Base-by-base conservation (phyloP, 2,329 filamentous ascomycete genomes). In the Penicillium sp. region DNA sequence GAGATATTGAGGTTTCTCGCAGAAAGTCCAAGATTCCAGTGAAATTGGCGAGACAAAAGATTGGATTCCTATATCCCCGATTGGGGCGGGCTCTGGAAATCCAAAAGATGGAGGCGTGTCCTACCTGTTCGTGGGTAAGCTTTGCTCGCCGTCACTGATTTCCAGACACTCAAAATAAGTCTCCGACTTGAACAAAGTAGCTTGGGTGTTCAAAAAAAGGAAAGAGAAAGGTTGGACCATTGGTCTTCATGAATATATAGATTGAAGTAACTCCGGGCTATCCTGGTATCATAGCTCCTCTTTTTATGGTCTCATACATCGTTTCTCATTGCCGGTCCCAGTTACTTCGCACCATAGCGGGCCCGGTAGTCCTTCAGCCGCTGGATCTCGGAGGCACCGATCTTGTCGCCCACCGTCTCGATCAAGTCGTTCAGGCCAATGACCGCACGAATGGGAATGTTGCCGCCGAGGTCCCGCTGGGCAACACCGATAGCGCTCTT, bases 401-500 rank as follows among this genome's bases (percentile, higher is more conserved):
- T 87, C 66, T 86, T 80, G 44, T 81, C 81, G 70, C 84, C 85
- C 74, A 90, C 80, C 11, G 88, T 88, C 55, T 83, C 83, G 66
- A 93, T 88, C 67, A 98, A 87, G 76, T 98, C 92, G 70, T 92
- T 86, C 65, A 98, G 82, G 44, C 70, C 67, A 50, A 74, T 59
- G 65, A 97, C 95, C 18, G 91, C 84, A 66, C 93, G 82, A 60
- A 96, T 91, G 1, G 92, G 92, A 60, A 97, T 88, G 54, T 71
- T 70, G 16, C 61, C 73, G 24, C 87, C 86, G 67, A 90, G 92
- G 79, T 96, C 90, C 76, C 89, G 89, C 76, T 87, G 87, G 60
- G 96, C 85, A 80, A 93, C 89, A 19, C 91, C 92, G 75, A 97
- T 91, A 16, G 93, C 92, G 73, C 92, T 96, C 68, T 88, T 85